A percentile compares a stretch with the other conserved stretches of the same genome.
Evolutionary conservation across 306 rosid genomes (phyloP).

Genomic region (Sophora flavescens): DNA sequence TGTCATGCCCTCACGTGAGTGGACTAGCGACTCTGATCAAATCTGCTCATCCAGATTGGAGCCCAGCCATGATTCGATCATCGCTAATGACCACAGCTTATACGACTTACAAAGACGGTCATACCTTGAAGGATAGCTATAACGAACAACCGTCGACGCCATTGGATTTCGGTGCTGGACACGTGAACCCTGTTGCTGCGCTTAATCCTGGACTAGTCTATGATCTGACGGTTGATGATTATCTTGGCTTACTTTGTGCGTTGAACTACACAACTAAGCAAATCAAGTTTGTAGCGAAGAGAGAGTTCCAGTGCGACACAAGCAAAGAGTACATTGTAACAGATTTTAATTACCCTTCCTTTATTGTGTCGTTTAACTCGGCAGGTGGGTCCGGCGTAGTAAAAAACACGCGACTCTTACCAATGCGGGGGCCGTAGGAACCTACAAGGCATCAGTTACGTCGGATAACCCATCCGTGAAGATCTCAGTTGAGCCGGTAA

Average conservation of each 20-base stretch:
- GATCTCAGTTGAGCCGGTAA: conserved; percentile 65
- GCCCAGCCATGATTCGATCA: conserved; percentile 79
- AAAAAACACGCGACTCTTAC: conserved; percentile 64
- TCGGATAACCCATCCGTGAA: conserved; percentile 48
- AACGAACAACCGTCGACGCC: conserved; percentile 69
- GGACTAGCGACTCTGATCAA: conserved; percentile 76
- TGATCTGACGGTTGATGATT: conserved; percentile 69
- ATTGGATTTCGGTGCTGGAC: conserved; percentile 77
- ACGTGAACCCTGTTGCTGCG: conserved; percentile 72
- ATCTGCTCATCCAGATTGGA: conserved; percentile 77
- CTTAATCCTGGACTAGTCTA: conserved; percentile 85
- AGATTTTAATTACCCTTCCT: conserved; percentile 77
- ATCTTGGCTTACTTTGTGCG: conserved; percentile 75
- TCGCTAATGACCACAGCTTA: conserved; percentile 91
- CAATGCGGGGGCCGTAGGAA: conserved; percentile 69
- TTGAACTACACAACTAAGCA: conserved; percentile 54
- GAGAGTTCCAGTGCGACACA: conserved; percentile 58
- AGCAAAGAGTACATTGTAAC: conserved; percentile 58
- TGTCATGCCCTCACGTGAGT: conserved; percentile 93
- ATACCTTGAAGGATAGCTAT: conserved; percentile 53
- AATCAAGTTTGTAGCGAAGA: conserved; percentile 55
- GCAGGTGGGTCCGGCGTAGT: neutral
- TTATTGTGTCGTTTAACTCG: conserved; percentile 56
- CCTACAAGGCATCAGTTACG: conserved; percentile 53
- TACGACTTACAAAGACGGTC: conserved; percentile 57